phyloP scores from a whole-genome alignment of 768 basidiomycete genomes.

The Leccinum obscurum region DNA sequence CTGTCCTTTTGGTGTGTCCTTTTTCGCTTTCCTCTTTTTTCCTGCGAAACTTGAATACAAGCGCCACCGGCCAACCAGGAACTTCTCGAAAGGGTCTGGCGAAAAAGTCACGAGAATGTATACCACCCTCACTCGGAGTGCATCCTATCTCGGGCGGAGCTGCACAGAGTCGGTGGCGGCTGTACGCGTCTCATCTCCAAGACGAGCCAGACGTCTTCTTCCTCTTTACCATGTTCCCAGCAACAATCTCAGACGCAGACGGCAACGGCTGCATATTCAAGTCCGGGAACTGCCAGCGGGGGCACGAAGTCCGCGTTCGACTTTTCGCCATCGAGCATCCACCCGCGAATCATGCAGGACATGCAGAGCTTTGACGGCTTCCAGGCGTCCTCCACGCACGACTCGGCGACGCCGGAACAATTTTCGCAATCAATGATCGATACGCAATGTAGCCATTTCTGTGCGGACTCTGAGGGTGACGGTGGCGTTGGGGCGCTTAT shows the following conservation, averaged over 20 bases:
- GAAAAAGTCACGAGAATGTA: conserved; percentile 44
- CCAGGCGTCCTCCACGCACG: conserved; percentile 25
- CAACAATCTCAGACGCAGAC: neutral
- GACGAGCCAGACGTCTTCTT: conserved; percentile 10
- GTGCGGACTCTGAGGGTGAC: conserved; percentile 13
- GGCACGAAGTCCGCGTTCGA: conserved; percentile 10
- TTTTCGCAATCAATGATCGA: conserved; percentile 33
- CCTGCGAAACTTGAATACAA: neutral
- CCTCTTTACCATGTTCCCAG: neutral
- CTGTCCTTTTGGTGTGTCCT: conserved; percentile 42
- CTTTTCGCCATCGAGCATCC: conserved; percentile 15
- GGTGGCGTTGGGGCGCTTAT: neutral
- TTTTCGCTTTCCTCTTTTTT: neutral
- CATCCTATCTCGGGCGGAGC: conserved; percentile 43
- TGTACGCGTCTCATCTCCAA: conserved; percentile 46
- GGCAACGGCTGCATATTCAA: no score
- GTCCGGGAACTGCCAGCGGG: neutral
- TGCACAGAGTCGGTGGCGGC: conserved; percentile 54
- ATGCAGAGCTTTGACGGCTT: conserved; percentile 45
- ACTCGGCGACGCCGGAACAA: conserved; percentile 29
- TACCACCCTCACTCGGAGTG: conserved; percentile 29
- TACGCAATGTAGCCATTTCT: conserved; percentile 28
- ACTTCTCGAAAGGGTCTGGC: conserved; percentile 41
- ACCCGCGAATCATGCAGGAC: conserved; percentile 50
- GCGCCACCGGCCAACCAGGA: conserved; percentile 30